Conservation (phyloP, 208 protist species). For the Lotmaria passim region DNA sequence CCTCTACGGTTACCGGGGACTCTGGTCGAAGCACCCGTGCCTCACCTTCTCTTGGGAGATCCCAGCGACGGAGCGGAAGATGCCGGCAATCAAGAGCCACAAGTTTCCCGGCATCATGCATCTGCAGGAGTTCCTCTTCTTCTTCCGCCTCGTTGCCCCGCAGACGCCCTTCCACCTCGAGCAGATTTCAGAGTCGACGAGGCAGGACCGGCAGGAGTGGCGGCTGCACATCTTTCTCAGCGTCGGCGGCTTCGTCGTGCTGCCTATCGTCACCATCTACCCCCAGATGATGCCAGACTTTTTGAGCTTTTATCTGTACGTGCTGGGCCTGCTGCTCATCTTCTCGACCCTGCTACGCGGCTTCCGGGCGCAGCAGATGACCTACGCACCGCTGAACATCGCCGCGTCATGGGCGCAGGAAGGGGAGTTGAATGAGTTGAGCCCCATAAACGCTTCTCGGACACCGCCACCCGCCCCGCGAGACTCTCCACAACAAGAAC, state of each 20-base stretch:
- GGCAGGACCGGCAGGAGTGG: slow-evolving; percentile 46
- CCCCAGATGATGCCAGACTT: slow-evolving; percentile 45
- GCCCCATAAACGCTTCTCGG: not conserved
- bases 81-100: slow-evolving; percentile 59
- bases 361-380: slow-evolving; percentile 46
- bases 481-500: not conserved
- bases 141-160: slow-evolving; percentile 53
- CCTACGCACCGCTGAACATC: slow-evolving; percentile 42
- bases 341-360: slow-evolving; percentile 41
- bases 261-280: slow-evolving; percentile 59
- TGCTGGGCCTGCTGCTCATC: slow-evolving; percentile 33
- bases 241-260: slow-evolving; percentile 30
- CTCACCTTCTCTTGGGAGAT: slow-evolving; percentile 68
- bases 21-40: slow-evolving; percentile 31
- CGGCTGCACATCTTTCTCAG: slow-evolving; percentile 48
- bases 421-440: slow-evolving; percentile 15
- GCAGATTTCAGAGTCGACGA: slow-evolving; percentile 33
- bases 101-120: slow-evolving; percentile 49
- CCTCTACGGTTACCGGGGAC: slow-evolving; percentile 52
- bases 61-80: slow-evolving; percentile 54
- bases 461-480: not conserved
- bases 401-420: slow-evolving; percentile 42
- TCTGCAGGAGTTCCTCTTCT: slow-evolving; percentile 50
- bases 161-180: slow-evolving; percentile 34
- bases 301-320: slow-evolving; percentile 40